Evolutionary conservation across 2,329 filamentous ascomycete species (phyloP).

Genomic region (Pseudogymnoascus sp.): DNA sequence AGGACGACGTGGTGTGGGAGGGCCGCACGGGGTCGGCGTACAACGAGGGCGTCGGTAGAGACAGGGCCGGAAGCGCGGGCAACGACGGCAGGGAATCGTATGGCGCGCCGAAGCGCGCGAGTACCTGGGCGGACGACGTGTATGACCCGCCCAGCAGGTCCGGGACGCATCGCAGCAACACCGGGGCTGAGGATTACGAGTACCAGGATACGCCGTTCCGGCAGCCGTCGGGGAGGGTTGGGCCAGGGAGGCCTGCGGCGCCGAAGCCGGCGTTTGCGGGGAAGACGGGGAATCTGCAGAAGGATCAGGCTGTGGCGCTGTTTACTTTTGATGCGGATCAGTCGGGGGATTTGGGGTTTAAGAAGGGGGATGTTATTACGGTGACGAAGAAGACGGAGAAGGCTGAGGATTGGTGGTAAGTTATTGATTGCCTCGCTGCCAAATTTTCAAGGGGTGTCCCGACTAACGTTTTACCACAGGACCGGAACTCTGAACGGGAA

Average conservation of each 20-base stretch:
- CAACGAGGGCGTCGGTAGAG: constrained; percentile 54
- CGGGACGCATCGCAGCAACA: constrained; percentile 33
- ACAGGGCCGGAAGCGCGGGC: constrained; percentile 35
- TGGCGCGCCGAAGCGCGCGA: constrained; percentile 53
- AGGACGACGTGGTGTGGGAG: constrained; percentile 80
- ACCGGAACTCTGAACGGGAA: constrained; percentile 79
- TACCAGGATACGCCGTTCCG: constrained; percentile 41
- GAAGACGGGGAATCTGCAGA: constrained; percentile 47
- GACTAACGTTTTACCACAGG: constrained; percentile 39
- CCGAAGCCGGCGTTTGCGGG: constrained; percentile 77
- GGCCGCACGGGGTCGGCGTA: constrained; percentile 62
- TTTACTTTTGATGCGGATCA: constrained; percentile 95
- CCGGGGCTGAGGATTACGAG: constrained; percentile 43
- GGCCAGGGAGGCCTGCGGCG: constrained; percentile 71
- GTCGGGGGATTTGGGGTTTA: constrained; percentile 85
- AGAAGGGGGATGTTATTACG: constrained; percentile 94
- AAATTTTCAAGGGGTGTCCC: not conserved
- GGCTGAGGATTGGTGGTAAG: constrained; percentile 88
- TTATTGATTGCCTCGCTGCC: constrained; percentile 19
- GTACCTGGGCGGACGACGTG: constrained; percentile 67
- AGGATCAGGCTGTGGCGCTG: constrained; percentile 81
- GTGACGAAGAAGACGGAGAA: constrained; percentile 92
- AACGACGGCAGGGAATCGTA: constrained; percentile 30
- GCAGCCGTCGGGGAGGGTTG: constrained; percentile 33
- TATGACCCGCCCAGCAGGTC: constrained; percentile 50